Evolutionary conservation across 2,329 filamentous ascomycete genomes (phyloP).

Genomic region (Aspergillus phoenicis): DNA sequence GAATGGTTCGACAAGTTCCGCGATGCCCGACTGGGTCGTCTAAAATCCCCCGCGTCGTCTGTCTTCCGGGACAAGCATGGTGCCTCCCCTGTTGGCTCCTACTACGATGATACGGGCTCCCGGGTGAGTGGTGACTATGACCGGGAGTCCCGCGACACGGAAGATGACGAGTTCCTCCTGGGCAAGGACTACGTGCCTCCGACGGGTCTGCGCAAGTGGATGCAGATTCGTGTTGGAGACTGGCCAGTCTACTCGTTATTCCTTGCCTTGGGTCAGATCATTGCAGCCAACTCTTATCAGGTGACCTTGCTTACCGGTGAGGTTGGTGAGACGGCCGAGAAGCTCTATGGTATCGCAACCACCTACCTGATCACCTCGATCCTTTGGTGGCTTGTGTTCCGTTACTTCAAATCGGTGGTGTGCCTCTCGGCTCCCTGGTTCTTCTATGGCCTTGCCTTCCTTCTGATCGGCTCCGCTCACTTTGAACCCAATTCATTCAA

Average conservation of each 20-base stretch:
- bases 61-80: slow-evolving; percentile 33
- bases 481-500: slow-evolving; percentile 44
- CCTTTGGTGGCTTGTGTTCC: slow-evolving; percentile 65
- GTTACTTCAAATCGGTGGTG: slow-evolving; percentile 57
- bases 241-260: slow-evolving; percentile 66
- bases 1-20: slow-evolving; percentile 64
- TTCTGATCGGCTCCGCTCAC: slow-evolving; percentile 62
- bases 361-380: slow-evolving; percentile 61
- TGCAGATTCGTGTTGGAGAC: slow-evolving; percentile 59
- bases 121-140: slow-evolving; percentile 34
- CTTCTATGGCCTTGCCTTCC: slow-evolving; percentile 64
- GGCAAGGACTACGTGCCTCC: slow-evolving; percentile 59
- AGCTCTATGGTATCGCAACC: slow-evolving; percentile 61
- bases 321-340: slow-evolving; percentile 58
- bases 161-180: slow-evolving; percentile 57
- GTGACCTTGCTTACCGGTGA: slow-evolving; percentile 69
- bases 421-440: slow-evolving; percentile 61
- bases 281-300: slow-evolving; percentile 67
- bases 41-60: slow-evolving; percentile 41
- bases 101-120: slow-evolving; percentile 39
- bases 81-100: slow-evolving; percentile 41
- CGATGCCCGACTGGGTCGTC: slow-evolving; percentile 58
- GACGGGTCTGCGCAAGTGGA: slow-evolving; percentile 55
- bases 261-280: slow-evolving; percentile 62
- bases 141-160: slow-evolving; percentile 28